Base-by-base conservation (phyloP, 2,329 filamentous ascomycete genomes). In the Lachnellula subtilissima region DNA sequence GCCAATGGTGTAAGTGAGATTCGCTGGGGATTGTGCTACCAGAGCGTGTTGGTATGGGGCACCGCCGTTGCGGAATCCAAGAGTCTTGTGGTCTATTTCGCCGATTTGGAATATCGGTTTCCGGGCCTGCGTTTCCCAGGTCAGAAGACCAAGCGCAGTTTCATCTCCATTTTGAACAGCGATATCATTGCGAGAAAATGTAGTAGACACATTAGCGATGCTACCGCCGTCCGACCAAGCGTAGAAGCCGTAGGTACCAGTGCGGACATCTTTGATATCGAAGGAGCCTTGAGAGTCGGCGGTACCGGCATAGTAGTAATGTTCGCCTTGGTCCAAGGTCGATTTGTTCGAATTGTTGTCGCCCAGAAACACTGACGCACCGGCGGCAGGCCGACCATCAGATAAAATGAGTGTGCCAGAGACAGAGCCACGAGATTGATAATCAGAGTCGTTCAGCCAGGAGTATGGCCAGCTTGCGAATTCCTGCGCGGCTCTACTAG, bases 291-390 rank as follows among this genome's bases (percentile, higher is more conserved):
- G 47, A 0, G 61, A 63, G 52, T 76, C 75, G 1, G 78, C 73
- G 58, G 77, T 76, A 0, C 71, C 66, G 7, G 75, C 77, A 65
- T 80, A 80, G 65, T 81, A 79, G 66, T 78, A 78, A 19, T 70
- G 68, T 4, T 70, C 68, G 22, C 78, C 78, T 64, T 77, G 74
- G 49, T 79, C 76, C 0, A 80, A 69, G 7, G 76, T 72, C 5
- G 73, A 73, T 51, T 76, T 71, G 28, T 71, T 74, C 1, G 75
- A 70, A 39, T 74, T 65, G 55, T 74, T 75, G 55, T 80, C 78
- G 3, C 78, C 78, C 1, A 80, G 72, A 67, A 79, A 79, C 3
- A 80, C 73, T 5, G 77, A 74, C 8, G 78, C 78, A 5, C 74
- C 72, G 1, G 74, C 66, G 4, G 78, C 78, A 14, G 76, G 74